Evolutionary conservation across 2,329 filamentous ascomycete genomes (phyloP).

Genomic region (Fusarium foetens): DNA sequence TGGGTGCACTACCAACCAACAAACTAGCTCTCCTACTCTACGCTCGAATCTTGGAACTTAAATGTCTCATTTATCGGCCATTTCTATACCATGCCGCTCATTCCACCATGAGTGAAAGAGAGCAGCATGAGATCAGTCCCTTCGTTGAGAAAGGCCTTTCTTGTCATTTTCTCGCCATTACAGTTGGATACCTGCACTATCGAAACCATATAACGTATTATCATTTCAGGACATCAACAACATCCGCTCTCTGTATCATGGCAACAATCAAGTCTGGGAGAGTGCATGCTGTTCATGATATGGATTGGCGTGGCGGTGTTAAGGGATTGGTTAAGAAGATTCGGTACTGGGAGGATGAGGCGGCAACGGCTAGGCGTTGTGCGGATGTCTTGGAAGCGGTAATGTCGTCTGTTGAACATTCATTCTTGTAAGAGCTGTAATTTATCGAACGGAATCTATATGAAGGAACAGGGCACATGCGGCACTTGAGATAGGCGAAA

Average conservation of each 20-base stretch:
- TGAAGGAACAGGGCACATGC: neutral
- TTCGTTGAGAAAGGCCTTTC: neutral
- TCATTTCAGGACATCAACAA: neutral
- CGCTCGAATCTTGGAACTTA: neutral
- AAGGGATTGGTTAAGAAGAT: neutral
- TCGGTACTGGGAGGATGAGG: neutral
- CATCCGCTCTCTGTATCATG: neutral
- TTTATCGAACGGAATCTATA: accelerated
- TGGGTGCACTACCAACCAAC: neutral
- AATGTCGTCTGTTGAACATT: neutral
- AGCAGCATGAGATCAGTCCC: neutral
- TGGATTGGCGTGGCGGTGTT: neutral
- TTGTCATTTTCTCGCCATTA: neutral
- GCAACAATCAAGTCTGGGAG: neutral
- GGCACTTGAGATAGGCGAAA: neutral
- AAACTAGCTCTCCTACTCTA: neutral
- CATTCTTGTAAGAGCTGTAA: neutral
- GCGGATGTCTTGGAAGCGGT: neutral
- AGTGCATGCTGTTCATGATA: neutral
- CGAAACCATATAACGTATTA: neutral
- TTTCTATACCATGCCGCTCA: neutral
- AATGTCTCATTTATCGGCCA: neutral
- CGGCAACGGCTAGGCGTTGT: neutral
- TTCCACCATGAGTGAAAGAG: neutral
- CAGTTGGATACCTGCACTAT: neutral